These are phyloP conservation scores for Polygonum aviculare DNA, from an alignment of 148 eudicot genomes.

Conservation along the genomic window DNA sequence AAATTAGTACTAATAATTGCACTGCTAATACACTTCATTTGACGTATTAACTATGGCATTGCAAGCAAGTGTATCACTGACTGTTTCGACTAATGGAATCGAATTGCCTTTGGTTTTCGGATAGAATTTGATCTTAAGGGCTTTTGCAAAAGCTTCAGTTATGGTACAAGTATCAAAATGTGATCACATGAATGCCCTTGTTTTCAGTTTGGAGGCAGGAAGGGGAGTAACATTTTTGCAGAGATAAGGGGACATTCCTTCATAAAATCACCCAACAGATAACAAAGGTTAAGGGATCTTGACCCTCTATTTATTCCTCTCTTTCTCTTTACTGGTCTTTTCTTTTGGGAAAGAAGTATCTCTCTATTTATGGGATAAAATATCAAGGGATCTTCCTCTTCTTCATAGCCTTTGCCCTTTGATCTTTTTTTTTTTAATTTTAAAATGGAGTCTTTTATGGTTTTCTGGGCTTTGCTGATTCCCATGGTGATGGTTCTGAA, in stretches of 20 bases:
- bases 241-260: background rate
- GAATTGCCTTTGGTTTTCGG: no score
- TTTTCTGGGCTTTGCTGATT: background rate
- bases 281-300: slow-evolving; percentile 6
- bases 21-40: background rate
- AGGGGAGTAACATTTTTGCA: background rate
- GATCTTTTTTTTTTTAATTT: background rate
- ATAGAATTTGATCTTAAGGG: no score
- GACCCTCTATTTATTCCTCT: background rate
- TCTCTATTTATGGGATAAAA: background rate
- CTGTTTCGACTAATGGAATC: no score
- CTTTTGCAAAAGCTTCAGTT: background rate
- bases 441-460: background rate
- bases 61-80: no score
- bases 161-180: background rate
- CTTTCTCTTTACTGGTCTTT: background rate
- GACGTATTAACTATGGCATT: background rate
- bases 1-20: background rate
- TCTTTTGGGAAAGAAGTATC: slow-evolving; percentile 3
- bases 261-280: background rate
- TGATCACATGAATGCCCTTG: background rate
- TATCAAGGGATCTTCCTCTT: background rate
- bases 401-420: background rate
- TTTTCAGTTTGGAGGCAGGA: background rate
- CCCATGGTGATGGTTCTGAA: background rate